A percentile compares a stretch with the other conserved stretches of the same genome.
phyloP scores from a whole-genome alignment of 352 stramenopile genomes.

The Globisporangium perplexum region DNA sequence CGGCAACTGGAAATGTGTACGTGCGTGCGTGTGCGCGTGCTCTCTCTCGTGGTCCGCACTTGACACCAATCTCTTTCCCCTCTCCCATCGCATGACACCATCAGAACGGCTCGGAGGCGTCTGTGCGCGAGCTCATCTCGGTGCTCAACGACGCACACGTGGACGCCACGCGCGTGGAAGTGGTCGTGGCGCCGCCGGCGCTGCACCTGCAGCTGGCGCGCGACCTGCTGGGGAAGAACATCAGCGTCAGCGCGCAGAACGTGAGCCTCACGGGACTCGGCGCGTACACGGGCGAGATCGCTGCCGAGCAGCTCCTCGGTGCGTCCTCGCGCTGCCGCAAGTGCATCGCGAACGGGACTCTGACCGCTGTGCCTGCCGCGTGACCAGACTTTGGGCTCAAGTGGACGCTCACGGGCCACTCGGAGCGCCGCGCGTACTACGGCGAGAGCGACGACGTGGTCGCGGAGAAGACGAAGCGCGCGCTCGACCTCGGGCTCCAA shows the following conservation, averaged over 20 bases:
- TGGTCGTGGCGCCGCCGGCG: slow-evolving; percentile 73
- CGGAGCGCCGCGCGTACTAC: slow-evolving; percentile 90
- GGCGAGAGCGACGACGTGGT: slow-evolving; percentile 91
- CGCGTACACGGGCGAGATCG: slow-evolving; percentile 92
- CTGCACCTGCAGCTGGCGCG: slow-evolving; percentile 62
- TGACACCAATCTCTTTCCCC: not conserved
- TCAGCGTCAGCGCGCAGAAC: slow-evolving; percentile 77
- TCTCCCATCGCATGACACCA: not conserved
- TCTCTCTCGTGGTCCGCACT: not conserved
- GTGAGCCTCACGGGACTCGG: slow-evolving; percentile 80
- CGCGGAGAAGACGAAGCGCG: slow-evolving; percentile 91
- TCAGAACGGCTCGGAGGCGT: slow-evolving; percentile 67
- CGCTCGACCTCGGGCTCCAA: slow-evolving; percentile 83
- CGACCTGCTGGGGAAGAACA: slow-evolving; percentile 43
- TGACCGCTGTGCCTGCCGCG: not conserved
- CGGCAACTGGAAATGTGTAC: slow-evolving; percentile 93
- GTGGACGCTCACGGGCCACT: slow-evolving; percentile 90
- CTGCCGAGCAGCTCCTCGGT: slow-evolving; percentile 85
- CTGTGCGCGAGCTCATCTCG: slow-evolving; percentile 78
- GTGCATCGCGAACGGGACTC: not conserved
- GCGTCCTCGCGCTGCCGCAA: not conserved
- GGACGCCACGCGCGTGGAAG: slow-evolving; percentile 56
- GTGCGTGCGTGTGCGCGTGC: slow-evolving; percentile 48
- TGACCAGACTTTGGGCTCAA: slow-evolving; percentile 57
- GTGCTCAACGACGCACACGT: slow-evolving; percentile 79